phyloP scores from a whole-genome alignment of 2,329 filamentous ascomycete genomes.

The Trichoderma sp. region DNA sequence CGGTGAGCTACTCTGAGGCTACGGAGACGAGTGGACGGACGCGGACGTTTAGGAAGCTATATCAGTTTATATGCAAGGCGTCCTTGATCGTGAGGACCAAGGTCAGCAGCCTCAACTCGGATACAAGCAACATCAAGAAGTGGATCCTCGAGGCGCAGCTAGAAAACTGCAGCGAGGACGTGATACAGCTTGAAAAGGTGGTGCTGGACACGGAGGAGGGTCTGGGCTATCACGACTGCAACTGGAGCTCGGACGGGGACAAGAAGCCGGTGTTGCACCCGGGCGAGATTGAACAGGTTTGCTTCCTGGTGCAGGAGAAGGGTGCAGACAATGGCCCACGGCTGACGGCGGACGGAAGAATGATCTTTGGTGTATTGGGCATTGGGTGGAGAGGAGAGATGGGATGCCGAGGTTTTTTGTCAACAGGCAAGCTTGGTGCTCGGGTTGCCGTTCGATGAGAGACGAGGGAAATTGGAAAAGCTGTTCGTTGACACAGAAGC shows the following conservation, averaged over 20 bases:
- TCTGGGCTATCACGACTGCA: constrained; percentile 53
- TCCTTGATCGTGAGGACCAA: constrained; percentile 91
- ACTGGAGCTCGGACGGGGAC: constrained; percentile 50
- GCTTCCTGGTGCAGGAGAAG: constrained; percentile 57
- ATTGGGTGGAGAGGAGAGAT: constrained; percentile 88
- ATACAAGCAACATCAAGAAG: constrained; percentile 29
- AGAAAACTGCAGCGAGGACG: constrained; percentile 86
- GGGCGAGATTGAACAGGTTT: constrained; percentile 64
- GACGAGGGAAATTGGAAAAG: constrained; percentile 13
- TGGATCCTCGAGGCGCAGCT: constrained; percentile 92
- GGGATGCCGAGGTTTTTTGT: constrained; percentile 84
- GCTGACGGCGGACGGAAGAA: constrained; percentile 53
- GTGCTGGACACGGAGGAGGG: constrained; percentile 53
- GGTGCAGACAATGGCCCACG: constrained; percentile 34
- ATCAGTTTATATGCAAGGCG: constrained; percentile 92
- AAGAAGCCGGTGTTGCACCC: constrained; percentile 57
- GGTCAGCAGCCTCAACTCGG: constrained; percentile 50
- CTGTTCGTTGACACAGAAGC: not conserved
- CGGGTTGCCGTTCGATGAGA: constrained; percentile 37
- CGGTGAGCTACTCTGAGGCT: constrained; percentile 90
- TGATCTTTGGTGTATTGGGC: constrained; percentile 75
- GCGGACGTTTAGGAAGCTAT: constrained; percentile 88
- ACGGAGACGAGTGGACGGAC: constrained; percentile 67
- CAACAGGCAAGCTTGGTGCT: constrained; percentile 75
- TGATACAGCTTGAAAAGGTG: constrained; percentile 72